A percentile compares a stretch with the other conserved stretches of the same genome.
Conservation (phyloP, 768 basidiomycete genomes). For the Russula sp. region DNA sequence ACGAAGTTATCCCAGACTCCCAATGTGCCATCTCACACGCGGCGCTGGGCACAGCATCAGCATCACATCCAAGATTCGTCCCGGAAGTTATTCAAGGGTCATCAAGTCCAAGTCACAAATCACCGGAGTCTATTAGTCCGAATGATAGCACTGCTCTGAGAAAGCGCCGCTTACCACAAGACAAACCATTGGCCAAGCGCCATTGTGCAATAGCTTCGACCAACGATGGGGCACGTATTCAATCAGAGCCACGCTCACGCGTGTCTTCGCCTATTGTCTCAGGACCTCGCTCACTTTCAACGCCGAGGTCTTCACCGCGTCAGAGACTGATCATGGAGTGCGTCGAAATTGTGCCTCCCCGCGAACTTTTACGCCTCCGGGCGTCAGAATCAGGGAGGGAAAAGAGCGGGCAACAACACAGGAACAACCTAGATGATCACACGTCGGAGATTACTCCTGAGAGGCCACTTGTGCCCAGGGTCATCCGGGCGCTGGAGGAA, state of each 20-base stretch:
- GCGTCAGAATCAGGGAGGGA: background rate
- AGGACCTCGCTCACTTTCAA: background rate
- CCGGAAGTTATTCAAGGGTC: background rate
- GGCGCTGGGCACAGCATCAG: background rate
- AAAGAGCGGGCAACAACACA: background rate
- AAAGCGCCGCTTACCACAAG: background rate
- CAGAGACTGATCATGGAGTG: constrained; percentile 18
- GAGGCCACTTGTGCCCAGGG: constrained; percentile 14
- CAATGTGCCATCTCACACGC: background rate
- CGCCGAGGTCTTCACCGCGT: background rate
- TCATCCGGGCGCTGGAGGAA: constrained; percentile 4
- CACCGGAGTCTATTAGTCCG: background rate
- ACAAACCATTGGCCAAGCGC: constrained; percentile 14
- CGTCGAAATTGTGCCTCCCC: constrained; percentile 18
- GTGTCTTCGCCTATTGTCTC: background rate
- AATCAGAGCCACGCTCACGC: background rate
- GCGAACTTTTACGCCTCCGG: constrained; percentile 1
- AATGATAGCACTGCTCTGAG: background rate
- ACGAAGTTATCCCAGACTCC: constrained; percentile 24
- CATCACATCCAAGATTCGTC: background rate
- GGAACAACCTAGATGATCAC: background rate
- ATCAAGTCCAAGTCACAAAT: background rate
- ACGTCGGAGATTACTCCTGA: constrained; percentile 6
- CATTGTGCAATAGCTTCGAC: background rate
- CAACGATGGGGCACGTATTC: background rate